Percentiles rank a stretch among this genome's conserved stretches.
phyloP scores from a whole-genome alignment of 345 rosid genomes.

The Noccaea bulbosa region DNA sequence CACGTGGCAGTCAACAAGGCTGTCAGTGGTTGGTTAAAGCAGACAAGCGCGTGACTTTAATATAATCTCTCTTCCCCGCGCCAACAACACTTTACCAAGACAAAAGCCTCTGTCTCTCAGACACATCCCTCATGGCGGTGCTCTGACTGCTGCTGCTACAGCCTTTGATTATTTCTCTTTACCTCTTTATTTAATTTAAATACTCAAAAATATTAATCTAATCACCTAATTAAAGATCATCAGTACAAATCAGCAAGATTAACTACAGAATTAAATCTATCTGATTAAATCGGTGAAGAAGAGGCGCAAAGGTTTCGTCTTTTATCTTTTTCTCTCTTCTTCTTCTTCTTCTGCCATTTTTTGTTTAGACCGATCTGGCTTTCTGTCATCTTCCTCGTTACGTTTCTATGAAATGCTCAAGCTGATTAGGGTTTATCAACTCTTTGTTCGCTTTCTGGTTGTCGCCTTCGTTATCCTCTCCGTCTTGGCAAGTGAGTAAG shows the following conservation, averaged over 20 bases:
- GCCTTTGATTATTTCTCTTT: conserved; percentile 33
- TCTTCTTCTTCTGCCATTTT: not conserved
- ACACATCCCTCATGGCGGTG: conserved; percentile 41
- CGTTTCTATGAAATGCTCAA: conserved; percentile 50
- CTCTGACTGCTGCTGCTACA: conserved; percentile 37
- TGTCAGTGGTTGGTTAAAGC: conserved; percentile 41
- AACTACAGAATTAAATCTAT: conserved; percentile 11
- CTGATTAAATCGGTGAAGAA: conserved; percentile 37
- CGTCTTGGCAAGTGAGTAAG: conserved; percentile 39
- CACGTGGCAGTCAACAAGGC: conserved; percentile 39
- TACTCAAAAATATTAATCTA: not conserved
- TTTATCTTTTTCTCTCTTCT: not conserved
- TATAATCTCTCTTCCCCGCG: conserved; percentile 39
- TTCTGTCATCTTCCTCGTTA: conserved; percentile 22
- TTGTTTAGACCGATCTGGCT: conserved; percentile 28
- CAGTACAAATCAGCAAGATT: conserved; percentile 17
- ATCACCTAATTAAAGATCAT: conserved; percentile 1
- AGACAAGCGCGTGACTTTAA: conserved; percentile 41
- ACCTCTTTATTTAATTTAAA: not conserved
- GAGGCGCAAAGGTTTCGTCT: conserved; percentile 38
- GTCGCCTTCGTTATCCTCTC: conserved; percentile 41
- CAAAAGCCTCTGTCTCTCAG: conserved; percentile 4
- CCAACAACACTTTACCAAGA: conserved; percentile 41
- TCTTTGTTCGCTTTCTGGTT: conserved; percentile 39
- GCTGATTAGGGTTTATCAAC: conserved; percentile 49